Base-by-base conservation (phyloP, 345 rosid species). In the Eucalyptus coolabah region DNA sequence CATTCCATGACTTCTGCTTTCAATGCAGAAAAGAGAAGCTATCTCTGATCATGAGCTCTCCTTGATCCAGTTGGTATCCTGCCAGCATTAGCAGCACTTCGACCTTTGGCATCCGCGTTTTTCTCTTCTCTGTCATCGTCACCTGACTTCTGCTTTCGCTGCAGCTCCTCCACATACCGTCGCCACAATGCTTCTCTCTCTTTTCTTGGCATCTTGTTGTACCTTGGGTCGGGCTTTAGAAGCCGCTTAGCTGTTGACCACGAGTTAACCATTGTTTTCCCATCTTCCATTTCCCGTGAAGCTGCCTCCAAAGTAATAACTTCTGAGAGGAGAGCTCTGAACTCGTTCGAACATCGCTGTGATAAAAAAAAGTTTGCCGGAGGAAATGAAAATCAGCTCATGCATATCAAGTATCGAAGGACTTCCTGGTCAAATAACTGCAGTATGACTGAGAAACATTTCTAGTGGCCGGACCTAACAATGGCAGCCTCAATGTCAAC, bases 191-290 rank as follows among this genome's bases (percentile, higher is more conserved):
- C 88, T 91, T 98, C 99, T 88, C 99, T 95, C 80, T 97, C 98
- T 89, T 96, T 94, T 88, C 98, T 93, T 2, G 98, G 99, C 97
- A 96, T 94, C 93, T 95, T 98, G 93, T 89, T 95, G 93, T 95
- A 97, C 77, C 99, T 92, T 30, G 94, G 93, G 91, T 98, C 99
- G 4, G 93, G 88, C 93, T 96, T 98, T 34, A 97, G 93, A 82
- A 95, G 90, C 47, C 93, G 97, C 92, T 96, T 98, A 50, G 99
- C 98, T 2, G 96, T 95, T 65, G 99, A 96, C 99, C 99, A 98
- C 2, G 99, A 98, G 90, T 95, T 96, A 47, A 98, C 94, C 87
- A 93, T 93, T 5, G 98, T 95, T 91, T 95, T 98, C 88, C 96
- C 96, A 53, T 94, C 97, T 89, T 95, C 98, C 5, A 96, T 93